Evolutionary conservation across 768 basidiomycete species (phyloP), one percentile per base, ranked within the genome.

Genomic region (Panaeolus cyanescens): DNA sequence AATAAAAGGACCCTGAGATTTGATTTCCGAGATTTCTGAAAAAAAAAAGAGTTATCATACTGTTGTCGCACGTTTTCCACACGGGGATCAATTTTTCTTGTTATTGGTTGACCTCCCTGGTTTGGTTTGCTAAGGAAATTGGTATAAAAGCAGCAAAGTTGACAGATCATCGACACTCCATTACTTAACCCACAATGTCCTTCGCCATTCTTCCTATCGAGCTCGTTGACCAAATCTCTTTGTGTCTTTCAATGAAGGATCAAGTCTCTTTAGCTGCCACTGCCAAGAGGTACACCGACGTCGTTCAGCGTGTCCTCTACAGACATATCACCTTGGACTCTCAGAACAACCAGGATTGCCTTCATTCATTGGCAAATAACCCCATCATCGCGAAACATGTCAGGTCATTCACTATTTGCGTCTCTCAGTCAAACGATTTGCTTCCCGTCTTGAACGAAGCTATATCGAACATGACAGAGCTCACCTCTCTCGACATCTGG

Each of bases 231-330:
- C 68, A 72, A 71, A 72, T 91, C 70, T 75, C 74, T 68, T 39
- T 71, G 65, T 58, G 64, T 69, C 67, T 70, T 22, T 42, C 56
- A 50, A 58, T 64, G 13, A 25, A 59, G 9, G 79, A 82, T 73
- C 85, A 91, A 65, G 73, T 78, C 54, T 70, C 80, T 10, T 77
- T 89, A 64, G 79, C 88, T 1, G 73, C 69, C 19, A 76, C 84
- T 6, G 74, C 64, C 63, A 69, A 80, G 13, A 63, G 70, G 32
- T 67, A 88, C 68, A 74, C 76, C 62, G 75, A 75, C 58, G 72
- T 85, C 65, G 87, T 87, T 0, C 85, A 84, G 61, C 84, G 85
- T 61, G 70, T 79, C 33, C 87, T 93, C 72, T 93, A 89, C 72
- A 81, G 87, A 58, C 72, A 83, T 67, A 66, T 92, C 64, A 70